Base-by-base conservation (phyloP, 1,284 basidiomycete genomes). In the Austroboletus niveus region DNA sequence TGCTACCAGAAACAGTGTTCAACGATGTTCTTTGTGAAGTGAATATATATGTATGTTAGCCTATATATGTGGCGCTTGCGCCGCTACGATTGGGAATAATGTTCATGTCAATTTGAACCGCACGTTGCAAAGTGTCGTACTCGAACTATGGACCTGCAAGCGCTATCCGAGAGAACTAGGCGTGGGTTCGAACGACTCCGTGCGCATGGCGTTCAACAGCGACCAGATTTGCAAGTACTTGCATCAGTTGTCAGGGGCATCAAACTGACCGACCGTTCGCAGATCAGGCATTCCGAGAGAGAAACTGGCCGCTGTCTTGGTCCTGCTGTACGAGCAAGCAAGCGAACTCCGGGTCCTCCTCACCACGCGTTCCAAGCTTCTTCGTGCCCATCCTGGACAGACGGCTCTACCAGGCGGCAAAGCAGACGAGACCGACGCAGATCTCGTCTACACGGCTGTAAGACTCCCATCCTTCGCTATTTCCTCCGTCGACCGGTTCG, bases 331-430 rank as follows among this genome's bases (percentile, higher is more conserved):
- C 59, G 86, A 93, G 64, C 71, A 78, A 27, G 75, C 74, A 3
- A 84, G 79, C 10, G 68, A 79, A 42, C 72, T 94, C 4, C 80
- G 85, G 12, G 91, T 94, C 2, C 73, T 94, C 14, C 73, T 94
- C 44, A 94, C 92, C 0, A 94, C 92, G 2, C 79, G 92, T 11
- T 89, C 90, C 2, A 91, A 89, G 69, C 71, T 75, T 5, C 74
- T 94, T 22, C 76, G 92, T 50, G 80, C 84, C 0, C 89, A 92
- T 66, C 84, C 89, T 2, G 88, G 87, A 20, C 85, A 89, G 61
- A 89, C 87, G 39, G 91, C 92, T 2, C 68, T 94, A 0, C 92
- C 92, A 0, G 92, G 92, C 29, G 92, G 92, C 8, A 91, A 87
- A 64, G 78, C 79, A 24, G 92, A 94, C 60, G 74, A 78, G 12